Conservation (phyloP, 352 stramenopile genomes). For the Globisporangium alternatum region DNA sequence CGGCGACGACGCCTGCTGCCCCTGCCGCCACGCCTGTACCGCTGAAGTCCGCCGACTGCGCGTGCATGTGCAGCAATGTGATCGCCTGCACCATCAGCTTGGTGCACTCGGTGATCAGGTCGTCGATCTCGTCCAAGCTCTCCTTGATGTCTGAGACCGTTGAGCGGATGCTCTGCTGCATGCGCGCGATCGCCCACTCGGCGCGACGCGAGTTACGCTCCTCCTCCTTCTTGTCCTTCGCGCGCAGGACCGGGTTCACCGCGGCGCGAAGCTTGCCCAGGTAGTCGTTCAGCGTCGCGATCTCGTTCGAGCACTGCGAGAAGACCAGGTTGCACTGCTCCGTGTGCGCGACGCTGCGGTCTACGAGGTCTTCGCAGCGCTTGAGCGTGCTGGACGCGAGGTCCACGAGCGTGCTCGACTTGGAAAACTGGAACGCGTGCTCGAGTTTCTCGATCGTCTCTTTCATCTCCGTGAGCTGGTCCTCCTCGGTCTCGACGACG, state of each 20-base stretch:
- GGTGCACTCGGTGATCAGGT: slow-evolving; percentile 75
- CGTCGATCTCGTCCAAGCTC: slow-evolving; percentile 74
- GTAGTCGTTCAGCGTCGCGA: slow-evolving; percentile 76
- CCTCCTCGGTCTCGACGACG: slow-evolving; percentile 75
- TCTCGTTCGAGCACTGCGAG: slow-evolving; percentile 73
- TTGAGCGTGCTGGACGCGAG: slow-evolving; percentile 66
- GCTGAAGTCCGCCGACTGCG: slow-evolving; percentile 78
- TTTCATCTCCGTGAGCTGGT: slow-evolving; percentile 63
- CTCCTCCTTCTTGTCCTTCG: slow-evolving; percentile 67
- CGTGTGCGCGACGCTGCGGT: slow-evolving; percentile 60
- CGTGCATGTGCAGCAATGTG: slow-evolving; percentile 80
- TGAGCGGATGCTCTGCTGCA: slow-evolving; percentile 62
- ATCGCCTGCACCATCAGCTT: slow-evolving; percentile 88
- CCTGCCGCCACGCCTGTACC: slow-evolving; percentile 80
- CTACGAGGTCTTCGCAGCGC: slow-evolving; percentile 67
- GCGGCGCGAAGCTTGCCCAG: slow-evolving; percentile 68
- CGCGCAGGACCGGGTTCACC: slow-evolving; percentile 45
- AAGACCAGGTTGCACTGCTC: slow-evolving; percentile 85
- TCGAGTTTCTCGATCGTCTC: slow-evolving; percentile 60
- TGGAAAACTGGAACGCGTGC: slow-evolving; percentile 83
- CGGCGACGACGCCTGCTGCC: slow-evolving; percentile 76
- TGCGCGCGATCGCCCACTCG: slow-evolving; percentile 73
- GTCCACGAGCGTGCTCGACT: slow-evolving; percentile 63
- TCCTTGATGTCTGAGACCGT: slow-evolving; percentile 73
- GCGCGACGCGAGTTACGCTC: slow-evolving; percentile 65